Evolutionary conservation across 495 filamentous ascomycete species (phyloP).

Genomic region (Pseudevernia furfuracea): DNA sequence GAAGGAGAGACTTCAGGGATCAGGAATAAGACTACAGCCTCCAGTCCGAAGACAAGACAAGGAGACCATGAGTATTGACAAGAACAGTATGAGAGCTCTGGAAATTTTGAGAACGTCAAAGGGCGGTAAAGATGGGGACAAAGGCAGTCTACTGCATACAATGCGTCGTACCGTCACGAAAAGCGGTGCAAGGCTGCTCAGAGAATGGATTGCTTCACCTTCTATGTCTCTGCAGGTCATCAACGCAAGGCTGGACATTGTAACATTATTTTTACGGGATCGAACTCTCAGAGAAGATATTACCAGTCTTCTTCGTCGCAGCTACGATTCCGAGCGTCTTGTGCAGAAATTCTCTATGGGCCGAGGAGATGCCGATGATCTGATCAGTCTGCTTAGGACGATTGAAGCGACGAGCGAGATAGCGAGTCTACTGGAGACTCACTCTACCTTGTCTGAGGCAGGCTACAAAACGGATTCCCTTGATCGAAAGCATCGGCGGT

Average conservation of each 20-base stretch:
- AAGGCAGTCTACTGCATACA: slow-evolving; percentile 81
- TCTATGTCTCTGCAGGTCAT: slow-evolving; percentile 78
- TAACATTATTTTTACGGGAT: slow-evolving; percentile 60
- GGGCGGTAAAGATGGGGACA: slow-evolving; percentile 54
- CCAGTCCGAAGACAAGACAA: slow-evolving; percentile 62
- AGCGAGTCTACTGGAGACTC: slow-evolving; percentile 37
- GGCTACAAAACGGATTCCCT: slow-evolving; percentile 27
- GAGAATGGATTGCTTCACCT: slow-evolving; percentile 73
- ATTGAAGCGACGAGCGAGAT: slow-evolving; percentile 72
- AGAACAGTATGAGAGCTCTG: slow-evolving; percentile 77
- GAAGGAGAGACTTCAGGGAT: slow-evolving; percentile 63
- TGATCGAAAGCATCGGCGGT: slow-evolving; percentile 32
- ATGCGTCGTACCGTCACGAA: slow-evolving; percentile 85
- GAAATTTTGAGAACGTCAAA: slow-evolving; percentile 81
- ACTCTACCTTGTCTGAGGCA: slow-evolving; percentile 17
- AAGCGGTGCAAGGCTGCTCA: slow-evolving; percentile 75
- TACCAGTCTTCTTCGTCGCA: slow-evolving; percentile 58
- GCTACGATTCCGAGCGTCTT: slow-evolving; percentile 79
- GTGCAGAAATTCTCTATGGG: slow-evolving; percentile 90
- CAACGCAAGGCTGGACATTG: slow-evolving; percentile 72
- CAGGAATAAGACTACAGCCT: slow-evolving; percentile 78
- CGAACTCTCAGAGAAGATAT: slow-evolving; percentile 59
- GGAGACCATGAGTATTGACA: slow-evolving; percentile 84
- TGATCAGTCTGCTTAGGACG: slow-evolving; percentile 72
- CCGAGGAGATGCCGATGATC: slow-evolving; percentile 87